Percentiles rank a stretch among this genome's conserved stretches.
phyloP scores from a whole-genome alignment of 1,284 basidiomycete genomes.

The Sanghuangporus baumii region DNA sequence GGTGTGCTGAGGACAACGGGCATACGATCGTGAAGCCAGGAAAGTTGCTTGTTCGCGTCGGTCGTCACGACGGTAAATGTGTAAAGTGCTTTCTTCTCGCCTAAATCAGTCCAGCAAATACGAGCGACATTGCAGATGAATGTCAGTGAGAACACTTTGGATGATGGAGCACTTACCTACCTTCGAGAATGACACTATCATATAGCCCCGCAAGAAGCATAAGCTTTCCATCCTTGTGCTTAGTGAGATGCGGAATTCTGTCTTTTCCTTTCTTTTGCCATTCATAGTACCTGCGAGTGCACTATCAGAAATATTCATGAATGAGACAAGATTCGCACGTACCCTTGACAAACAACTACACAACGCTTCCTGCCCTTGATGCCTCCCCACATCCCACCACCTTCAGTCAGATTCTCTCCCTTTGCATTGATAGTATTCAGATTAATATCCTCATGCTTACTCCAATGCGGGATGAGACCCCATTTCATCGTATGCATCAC shows the following conservation, averaged over 20 bases:
- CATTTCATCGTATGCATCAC: conserved; percentile 80
- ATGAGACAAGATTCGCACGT: conserved; percentile 22
- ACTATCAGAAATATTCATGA: conserved; percentile 17
- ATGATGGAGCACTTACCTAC: conserved; percentile 27
- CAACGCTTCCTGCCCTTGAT: conserved; percentile 79
- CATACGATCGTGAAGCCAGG: conserved; percentile 89
- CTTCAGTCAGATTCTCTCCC: conserved; percentile 73
- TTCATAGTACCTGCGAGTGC: conserved; percentile 74
- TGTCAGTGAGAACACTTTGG: background rate
- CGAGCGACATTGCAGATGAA: background rate
- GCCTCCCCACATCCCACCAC: conserved; percentile 75
- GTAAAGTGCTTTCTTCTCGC: conserved; percentile 56
- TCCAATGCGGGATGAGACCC: conserved; percentile 87
- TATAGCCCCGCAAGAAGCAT: conserved; percentile 90
- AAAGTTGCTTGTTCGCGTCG: conserved; percentile 56
- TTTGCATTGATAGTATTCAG: conserved; percentile 89
- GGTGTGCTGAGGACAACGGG: conserved; percentile 75
- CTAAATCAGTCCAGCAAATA: conserved; percentile 26
- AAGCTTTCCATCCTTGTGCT: conserved; percentile 57
- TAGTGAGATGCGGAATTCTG: conserved; percentile 77
- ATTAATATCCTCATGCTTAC: conserved; percentile 63
- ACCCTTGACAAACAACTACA: conserved; percentile 77
- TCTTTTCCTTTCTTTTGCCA: conserved; percentile 82
- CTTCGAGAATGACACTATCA: conserved; percentile 65
- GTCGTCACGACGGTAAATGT: conserved; percentile 92